Conservation (phyloP, 164 flowering plant genomes). For the Macadamia tetraphylla region DNA sequence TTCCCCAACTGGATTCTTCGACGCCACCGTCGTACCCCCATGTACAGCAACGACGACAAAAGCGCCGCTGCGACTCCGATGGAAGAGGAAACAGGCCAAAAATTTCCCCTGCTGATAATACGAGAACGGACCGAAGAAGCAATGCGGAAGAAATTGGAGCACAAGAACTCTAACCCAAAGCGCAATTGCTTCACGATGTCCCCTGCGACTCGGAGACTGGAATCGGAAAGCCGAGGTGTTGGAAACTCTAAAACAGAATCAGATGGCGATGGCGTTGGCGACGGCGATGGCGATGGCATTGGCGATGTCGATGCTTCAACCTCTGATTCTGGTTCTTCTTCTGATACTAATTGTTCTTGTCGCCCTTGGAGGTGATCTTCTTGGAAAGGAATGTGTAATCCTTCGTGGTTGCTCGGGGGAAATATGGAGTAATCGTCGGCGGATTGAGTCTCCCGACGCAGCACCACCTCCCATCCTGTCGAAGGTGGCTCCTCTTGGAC, state of each 20-base stretch:
- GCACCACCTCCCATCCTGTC: constrained; percentile 7
- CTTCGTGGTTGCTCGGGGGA: constrained; percentile 10
- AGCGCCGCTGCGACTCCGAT: background rate
- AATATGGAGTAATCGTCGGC: constrained; percentile 5
- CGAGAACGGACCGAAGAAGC: background rate
- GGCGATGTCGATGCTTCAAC: background rate
- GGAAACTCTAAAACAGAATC: background rate
- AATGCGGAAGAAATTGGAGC: background rate
- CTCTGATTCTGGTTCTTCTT: too few relatives aligned
- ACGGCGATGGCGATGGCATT: too few relatives aligned
- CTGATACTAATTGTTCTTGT: too few relatives aligned
- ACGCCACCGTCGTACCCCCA: background rate
- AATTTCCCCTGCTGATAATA: background rate
- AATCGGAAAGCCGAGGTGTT: background rate
- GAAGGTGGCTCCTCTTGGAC: background rate
- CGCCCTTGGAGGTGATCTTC: background rate
- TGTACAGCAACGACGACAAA: constrained; percentile 4
- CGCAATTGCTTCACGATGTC: background rate
- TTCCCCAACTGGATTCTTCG: background rate
- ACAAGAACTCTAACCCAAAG: background rate
- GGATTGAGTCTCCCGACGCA: background rate
- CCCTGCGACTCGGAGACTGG: background rate
- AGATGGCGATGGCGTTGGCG: background rate
- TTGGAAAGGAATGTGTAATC: background rate
- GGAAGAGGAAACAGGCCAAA: background rate